Evolutionary conservation across 768 basidiomycete species (phyloP), one percentile per base, ranked within the genome.

Genomic region (Nidularia sp.): DNA sequence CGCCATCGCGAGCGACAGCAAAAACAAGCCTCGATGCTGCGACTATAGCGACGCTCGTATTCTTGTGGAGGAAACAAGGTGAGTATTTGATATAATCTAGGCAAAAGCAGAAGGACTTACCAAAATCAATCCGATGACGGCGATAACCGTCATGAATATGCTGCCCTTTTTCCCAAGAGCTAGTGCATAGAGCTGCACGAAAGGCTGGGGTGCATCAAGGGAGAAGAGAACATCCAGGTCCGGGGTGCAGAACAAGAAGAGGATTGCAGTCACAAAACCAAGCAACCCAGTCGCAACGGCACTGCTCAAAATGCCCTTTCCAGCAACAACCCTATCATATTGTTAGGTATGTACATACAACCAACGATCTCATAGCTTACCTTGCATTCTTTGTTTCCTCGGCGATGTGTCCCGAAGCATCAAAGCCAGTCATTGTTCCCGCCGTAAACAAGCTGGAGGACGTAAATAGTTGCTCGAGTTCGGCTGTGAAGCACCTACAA

Each of bases 1-100:
- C 90, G 31, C 93, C 93, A 59, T 97, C 94, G 49, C 94, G 86
- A n/a, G 93, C 93, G 44, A 97, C 88, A 6, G 93, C 94, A 61
- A 90, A 97, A 39, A 97, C 79, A 29, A 97, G 78, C 3, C 93
- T 83, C 9, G 92, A 94, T 9, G 92, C 83, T 1, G 94, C 93
- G 15, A 95, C 90, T 52, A 96, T 84, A 13, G 90, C 83, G 43
- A 95, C 80, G 56, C 86, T 91, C 1, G 93, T 93, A 66, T 90
- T 94, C 88, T 92, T 59, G 34, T 45, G 39, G n/a, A 22, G 29
- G 39, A 41, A 36, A 50, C 53, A 33, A 45, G 48, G 33, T 50
- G 1, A 52, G 45, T 33, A 15, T 9, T 46, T 47, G 13, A 32
- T 15, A 22, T 5, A 45, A 44, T 46, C 35, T 34, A 31, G 22